Base-by-base conservation (phyloP, 352 stramenopile genomes). In the Pythium rishiriense region DNA sequence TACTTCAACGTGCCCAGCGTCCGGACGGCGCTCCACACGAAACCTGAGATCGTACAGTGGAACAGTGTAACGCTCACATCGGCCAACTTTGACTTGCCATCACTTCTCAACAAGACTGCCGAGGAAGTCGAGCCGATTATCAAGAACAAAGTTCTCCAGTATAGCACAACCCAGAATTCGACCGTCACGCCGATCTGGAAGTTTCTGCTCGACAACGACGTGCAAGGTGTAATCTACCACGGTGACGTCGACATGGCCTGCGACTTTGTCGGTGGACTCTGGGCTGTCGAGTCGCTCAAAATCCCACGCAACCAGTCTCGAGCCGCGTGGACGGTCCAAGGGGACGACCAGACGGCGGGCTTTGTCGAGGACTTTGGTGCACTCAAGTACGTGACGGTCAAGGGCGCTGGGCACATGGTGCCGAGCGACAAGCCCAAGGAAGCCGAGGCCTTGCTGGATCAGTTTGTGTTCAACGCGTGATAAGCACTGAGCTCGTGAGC, bases 371-470 rank as follows among this genome's bases (percentile, higher is more conserved):
- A 72, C 31, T 98, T 95, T 64, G 64, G 93, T 26, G 78, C 74
- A n/a, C 60, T 98, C 17, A 82, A 70, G 25, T 98, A 95, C 69
- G 59, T 97, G 49, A 98, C 91, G 0, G 93, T 98, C 59, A 91
- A 95, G 54, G 92, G 90, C 14, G 87, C 88, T 0, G 94, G 94
- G 15, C 91, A 98, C 66, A 76, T 97, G 58, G 91, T 97, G 51
- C 92, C 90, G 0, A 77, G 80, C 64, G 87, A 79, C 68, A 93
- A 97, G 64, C 81, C 81, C 8, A 55, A 76, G 17, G 78, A 88
- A 51, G 77, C 81, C 22, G 84, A 86, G 64, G 70, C 78, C 64
- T 88, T 91, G 81, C 74, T 91, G 29, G 76, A 91, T 58, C 59
- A 79, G 45, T 91, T 88, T 52, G 75, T 91, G 35, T 64, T 91